phyloP scores from a whole-genome alignment of 495 filamentous ascomycete genomes.

The Podospora tetraspora region DNA sequence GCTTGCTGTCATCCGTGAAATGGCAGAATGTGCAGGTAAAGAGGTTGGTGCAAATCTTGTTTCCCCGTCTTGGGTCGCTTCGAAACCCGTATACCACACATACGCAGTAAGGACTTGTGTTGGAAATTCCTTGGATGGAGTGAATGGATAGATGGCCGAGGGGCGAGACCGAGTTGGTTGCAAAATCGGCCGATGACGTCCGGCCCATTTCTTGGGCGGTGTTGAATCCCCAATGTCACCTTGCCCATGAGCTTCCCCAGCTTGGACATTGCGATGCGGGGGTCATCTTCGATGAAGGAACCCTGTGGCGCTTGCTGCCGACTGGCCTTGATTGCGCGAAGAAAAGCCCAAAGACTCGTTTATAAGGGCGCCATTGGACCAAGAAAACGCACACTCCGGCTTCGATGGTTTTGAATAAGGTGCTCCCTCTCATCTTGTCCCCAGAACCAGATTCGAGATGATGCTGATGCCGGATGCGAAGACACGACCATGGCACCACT shows the following conservation, averaged over 20 bases:
- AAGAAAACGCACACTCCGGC: not conserved
- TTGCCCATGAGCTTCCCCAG: slow-evolving; percentile 1
- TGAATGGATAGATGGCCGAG: not conserved
- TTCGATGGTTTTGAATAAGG: not conserved
- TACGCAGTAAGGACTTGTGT: not conserved
- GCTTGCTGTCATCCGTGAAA: not conserved
- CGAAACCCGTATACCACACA: not conserved
- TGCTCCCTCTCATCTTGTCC: not conserved
- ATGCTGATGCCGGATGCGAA: not conserved
- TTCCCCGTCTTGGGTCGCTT: not conserved
- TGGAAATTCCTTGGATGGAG: not conserved
- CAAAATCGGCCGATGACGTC: slow-evolving; percentile 14
- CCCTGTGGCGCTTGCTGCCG: not conserved
- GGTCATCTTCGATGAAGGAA: not conserved
- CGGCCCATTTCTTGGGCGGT: not conserved
- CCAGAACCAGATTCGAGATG: not conserved
- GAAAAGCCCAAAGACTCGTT: not conserved
- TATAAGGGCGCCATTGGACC: not conserved
- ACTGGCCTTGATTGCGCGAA: not conserved
- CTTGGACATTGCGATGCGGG: slow-evolving; percentile 5
- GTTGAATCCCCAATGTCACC: slow-evolving; percentile 2
- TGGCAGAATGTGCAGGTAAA: not conserved
- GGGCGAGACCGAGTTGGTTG: not conserved
- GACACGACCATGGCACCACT: not conserved
- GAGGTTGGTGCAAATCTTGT: not conserved